phyloP scores from a whole-genome alignment of 306 rosid species.

The Canavalia ensiformis region DNA sequence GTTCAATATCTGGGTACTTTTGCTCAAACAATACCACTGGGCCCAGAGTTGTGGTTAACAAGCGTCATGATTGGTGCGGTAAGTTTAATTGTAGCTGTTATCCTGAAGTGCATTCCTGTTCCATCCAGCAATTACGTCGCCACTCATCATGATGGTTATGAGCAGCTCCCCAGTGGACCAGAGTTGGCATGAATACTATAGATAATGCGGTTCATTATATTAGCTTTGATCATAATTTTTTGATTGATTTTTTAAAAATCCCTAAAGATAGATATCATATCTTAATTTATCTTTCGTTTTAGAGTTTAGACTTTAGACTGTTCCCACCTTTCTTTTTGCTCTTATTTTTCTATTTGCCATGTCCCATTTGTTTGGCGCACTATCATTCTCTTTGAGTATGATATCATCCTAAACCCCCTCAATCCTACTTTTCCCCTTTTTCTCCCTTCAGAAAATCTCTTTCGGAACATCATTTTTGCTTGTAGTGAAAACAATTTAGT shows the following conservation, averaged over 20 bases:
- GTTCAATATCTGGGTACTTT: slow-evolving; percentile 76
- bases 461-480: slow-evolving; percentile 9
- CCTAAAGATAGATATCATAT: background rate
- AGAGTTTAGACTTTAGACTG: background rate
- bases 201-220: background rate
- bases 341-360: background rate
- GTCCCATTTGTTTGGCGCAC: slow-evolving; percentile 18
- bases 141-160: slow-evolving; percentile 61
- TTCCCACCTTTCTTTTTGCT: background rate
- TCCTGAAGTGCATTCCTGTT: slow-evolving; percentile 77
- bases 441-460: background rate
- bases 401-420: background rate
- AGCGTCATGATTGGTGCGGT: slow-evolving; percentile 73
- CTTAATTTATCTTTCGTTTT: background rate
- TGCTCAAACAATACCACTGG: slow-evolving; percentile 77
- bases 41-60: slow-evolving; percentile 60
- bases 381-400: slow-evolving; percentile 1
- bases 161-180: slow-evolving; percentile 81
- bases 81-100: slow-evolving; percentile 66
- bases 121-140: slow-evolving; percentile 4
- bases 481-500: slow-evolving; percentile 21
- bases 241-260: background rate
- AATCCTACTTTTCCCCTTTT: background rate
- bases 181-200: slow-evolving; percentile 60
- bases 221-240: slow-evolving; percentile 9